Percentiles rank a stretch among this genome's conserved stretches.
Conservation (phyloP, 169 alveolate species). For the Fabrea salina region DNA sequence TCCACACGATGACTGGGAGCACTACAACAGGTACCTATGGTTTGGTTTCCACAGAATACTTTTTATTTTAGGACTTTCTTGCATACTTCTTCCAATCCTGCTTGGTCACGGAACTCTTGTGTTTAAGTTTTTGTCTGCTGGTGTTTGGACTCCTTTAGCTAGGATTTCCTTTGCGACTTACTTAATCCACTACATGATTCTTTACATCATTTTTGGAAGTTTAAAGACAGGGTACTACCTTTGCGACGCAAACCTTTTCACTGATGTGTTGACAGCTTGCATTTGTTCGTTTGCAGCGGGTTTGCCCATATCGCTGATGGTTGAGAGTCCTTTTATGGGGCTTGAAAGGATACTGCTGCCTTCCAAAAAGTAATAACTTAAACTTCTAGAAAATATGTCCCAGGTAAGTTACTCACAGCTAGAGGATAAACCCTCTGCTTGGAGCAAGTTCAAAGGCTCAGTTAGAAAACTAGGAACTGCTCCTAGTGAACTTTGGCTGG, state of each 20-base stretch:
- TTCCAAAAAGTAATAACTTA: not conserved
- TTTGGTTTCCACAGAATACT: not conserved
- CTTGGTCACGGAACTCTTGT: not conserved
- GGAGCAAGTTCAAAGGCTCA: too few species aligned
- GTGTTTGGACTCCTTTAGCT: constrained; percentile 7
- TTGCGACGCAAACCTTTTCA: not conserved
- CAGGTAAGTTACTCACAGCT: too few species aligned
- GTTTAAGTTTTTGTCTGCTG: not conserved
- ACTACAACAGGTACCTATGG: too few species aligned
- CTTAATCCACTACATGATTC: not conserved
- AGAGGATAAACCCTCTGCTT: too few species aligned
- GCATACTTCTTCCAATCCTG: not conserved
- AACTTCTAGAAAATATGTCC: too few species aligned
- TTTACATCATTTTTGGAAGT: not conserved
- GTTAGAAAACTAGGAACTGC: too few species aligned
- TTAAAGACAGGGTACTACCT: not conserved
- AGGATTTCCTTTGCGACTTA: not conserved
- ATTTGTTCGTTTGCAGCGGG: not conserved
- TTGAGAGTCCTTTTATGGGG: constrained; percentile 1
- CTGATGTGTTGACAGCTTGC: not conserved
- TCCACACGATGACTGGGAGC: too few species aligned
- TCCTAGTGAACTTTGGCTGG: too few species aligned
- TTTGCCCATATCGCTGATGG: not conserved
- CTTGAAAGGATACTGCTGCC: not conserved
- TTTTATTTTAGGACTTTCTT: not conserved